Base-by-base conservation (phyloP, 805 yeast species). In the Monosporozyma yasuniensis region DNA sequence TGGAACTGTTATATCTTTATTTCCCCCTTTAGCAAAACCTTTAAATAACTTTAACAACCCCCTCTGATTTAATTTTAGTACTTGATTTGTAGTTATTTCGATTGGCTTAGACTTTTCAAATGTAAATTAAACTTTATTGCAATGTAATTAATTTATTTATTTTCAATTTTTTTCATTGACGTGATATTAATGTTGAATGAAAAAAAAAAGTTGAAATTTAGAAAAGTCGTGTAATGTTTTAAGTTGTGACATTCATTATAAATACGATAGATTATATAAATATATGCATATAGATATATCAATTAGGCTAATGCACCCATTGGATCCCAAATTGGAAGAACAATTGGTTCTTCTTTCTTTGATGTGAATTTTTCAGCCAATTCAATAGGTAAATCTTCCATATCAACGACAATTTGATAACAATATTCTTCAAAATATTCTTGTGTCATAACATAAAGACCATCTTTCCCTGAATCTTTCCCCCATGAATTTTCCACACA, bases 401-500 rank as follows among this genome's bases (percentile, higher is more conserved):
- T 61, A 55, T 78, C 81, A 44, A 79, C 81, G 41, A 82, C 87
- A 47, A 81, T 77, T 71, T 83, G 89, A 68, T 77, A 83, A 45
- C 84, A 85, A 63, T 81, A 84, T 63, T 84, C 86, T 65, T 81
- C 78, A 66, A 84, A 81, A 70, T 84, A 84, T 50, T 78, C 79
- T 61, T 83, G 87, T 44, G 84, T 77, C 88, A 84, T 81, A 48
- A 80, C 73, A 60, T 79, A 81, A 63, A 76, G 79, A 2, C 90
- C 90, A 52, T 83, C 81, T 46, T 71, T 69, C 50, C 90, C 90
- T 14, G 76, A 68, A 50, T 78, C 82, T 50, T 77, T 75, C 54
- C 89, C 87, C 89, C 89, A 84, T 10, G 87, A 81, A 69, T 84
- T 84, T 65, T 83, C 88, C 39, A 84, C 88, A 60, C 82, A 73